Conservation (phyloP, 2,329 filamentous ascomycete genomes). For the Neopestalotiopsis clavispora region DNA sequence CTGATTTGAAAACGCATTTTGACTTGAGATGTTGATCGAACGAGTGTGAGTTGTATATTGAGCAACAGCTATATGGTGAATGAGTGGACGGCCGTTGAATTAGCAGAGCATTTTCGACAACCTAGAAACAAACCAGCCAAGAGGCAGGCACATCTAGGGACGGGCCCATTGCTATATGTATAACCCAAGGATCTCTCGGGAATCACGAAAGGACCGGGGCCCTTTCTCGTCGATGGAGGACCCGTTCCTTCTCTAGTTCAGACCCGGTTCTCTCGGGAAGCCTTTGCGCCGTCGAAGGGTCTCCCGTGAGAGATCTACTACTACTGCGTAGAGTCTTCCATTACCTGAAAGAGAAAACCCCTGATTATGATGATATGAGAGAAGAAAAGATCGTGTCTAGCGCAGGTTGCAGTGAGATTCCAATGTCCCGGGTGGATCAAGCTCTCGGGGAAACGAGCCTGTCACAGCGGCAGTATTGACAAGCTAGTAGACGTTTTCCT, state of each 20-base stretch:
- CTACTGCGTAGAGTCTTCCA: neutral
- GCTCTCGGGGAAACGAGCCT: constrained; percentile 1
- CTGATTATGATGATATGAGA: neutral
- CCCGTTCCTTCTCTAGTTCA: neutral
- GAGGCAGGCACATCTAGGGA: neutral
- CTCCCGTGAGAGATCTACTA: neutral
- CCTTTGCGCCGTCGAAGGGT: neutral
- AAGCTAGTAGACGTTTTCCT: constrained; percentile 2
- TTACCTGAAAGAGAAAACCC: neutral
- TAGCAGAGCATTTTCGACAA: constrained; percentile 7
- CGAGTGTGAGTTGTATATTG: neutral
- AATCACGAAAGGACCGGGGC: neutral
- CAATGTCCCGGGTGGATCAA: neutral
- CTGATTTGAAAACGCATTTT: neutral
- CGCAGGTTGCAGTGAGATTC: neutral
- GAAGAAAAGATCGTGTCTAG: neutral
- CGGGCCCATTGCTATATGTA: neutral
- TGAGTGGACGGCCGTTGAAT: neutral
- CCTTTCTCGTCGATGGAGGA: neutral
- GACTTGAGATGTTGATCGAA: neutral
- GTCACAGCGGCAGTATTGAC: neutral
- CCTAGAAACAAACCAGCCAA: neutral
- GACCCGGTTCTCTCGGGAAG: neutral
- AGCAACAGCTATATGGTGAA: neutral
- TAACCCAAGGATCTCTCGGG: neutral